Percentiles rank a stretch among this genome's conserved stretches.
phyloP scores from a whole-genome alignment of 371 early-diverging fungal species.

The Dichotomocladium elegans region DNA sequence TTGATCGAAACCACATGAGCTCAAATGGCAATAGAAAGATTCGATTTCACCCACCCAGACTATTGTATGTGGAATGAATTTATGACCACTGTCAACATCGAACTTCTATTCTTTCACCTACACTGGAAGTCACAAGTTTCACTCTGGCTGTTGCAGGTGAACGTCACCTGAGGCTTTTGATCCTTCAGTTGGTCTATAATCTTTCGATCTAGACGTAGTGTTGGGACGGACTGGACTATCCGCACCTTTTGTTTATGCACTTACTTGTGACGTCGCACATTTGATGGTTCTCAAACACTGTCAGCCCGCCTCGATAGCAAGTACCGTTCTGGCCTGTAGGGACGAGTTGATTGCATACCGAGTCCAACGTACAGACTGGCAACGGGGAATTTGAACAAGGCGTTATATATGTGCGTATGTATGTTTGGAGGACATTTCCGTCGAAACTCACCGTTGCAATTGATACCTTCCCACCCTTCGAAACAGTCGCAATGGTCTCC shows the following conservation, averaged over 20 bases:
- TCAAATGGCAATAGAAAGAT: slow-evolving; percentile 74
- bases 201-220: slow-evolving; percentile 42
- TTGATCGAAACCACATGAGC: slow-evolving; percentile 57
- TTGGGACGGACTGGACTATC: not conserved
- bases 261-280: slow-evolving; percentile 89
- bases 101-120: slow-evolving; percentile 11
- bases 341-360: slow-evolving; percentile 71
- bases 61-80: slow-evolving; percentile 4
- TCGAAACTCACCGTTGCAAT: slow-evolving; percentile 84
- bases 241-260: slow-evolving; percentile 9
- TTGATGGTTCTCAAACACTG: slow-evolving; percentile 75
- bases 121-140: slow-evolving; percentile 68
- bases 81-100: no score
- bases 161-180: slow-evolving; percentile 66
- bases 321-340: slow-evolving; percentile 77
- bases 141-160: slow-evolving; percentile 53
- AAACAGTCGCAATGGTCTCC: slow-evolving; percentile 70
- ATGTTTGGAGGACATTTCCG: not conserved
- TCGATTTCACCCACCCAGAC: slow-evolving; percentile 78
- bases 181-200: slow-evolving; percentile 61
- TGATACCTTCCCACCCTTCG: slow-evolving; percentile 89
- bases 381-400: not conserved
- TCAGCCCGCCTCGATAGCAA: slow-evolving; percentile 80
- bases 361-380: slow-evolving; percentile 74
- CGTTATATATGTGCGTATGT: not conserved